phyloP scores from a whole-genome alignment of 1,284 basidiomycete species.

The Ganoderma resinaceum region DNA sequence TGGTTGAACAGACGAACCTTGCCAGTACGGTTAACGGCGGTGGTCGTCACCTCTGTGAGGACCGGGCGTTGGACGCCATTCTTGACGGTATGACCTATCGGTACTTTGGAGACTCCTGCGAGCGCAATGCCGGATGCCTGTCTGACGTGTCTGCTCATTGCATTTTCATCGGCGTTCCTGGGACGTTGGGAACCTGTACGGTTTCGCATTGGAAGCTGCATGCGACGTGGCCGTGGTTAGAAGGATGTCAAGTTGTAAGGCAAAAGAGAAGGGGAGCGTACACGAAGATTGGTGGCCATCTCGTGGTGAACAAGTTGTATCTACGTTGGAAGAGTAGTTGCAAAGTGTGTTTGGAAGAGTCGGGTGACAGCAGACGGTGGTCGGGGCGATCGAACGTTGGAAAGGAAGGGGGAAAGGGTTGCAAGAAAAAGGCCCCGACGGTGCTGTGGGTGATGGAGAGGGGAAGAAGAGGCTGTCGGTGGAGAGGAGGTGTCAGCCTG shows the following conservation, averaged over 20 bases:
- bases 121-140: slow-evolving; percentile 58
- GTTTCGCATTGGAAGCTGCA: slow-evolving; percentile 48
- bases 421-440: slow-evolving; percentile 34
- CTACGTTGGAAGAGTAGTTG: slow-evolving; percentile 38
- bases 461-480: slow-evolving; percentile 28
- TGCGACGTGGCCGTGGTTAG: slow-evolving; percentile 13
- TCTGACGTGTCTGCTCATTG: slow-evolving; percentile 66
- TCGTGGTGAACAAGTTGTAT: slow-evolving; percentile 40
- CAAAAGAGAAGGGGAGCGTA: slow-evolving; percentile 41
- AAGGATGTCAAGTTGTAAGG: slow-evolving; percentile 4
- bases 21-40: slow-evolving; percentile 65
- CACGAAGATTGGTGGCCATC: slow-evolving; percentile 67
- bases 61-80: slow-evolving; percentile 60
- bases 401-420: slow-evolving; percentile 29
- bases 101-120: slow-evolving; percentile 51
- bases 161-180: slow-evolving; percentile 78
- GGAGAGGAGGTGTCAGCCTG: slow-evolving; percentile 37
- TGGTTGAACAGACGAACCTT: slow-evolving; percentile 57
- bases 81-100: slow-evolving; percentile 46
- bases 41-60: slow-evolving; percentile 74
- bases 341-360: slow-evolving; percentile 32
- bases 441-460: slow-evolving; percentile 28
- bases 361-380: slow-evolving; percentile 32
- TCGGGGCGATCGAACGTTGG: slow-evolving; percentile 25
- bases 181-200: slow-evolving; percentile 54